Conservation (phyloP, 768 basidiomycete genomes). For the Pleurotus djamor region DNA sequence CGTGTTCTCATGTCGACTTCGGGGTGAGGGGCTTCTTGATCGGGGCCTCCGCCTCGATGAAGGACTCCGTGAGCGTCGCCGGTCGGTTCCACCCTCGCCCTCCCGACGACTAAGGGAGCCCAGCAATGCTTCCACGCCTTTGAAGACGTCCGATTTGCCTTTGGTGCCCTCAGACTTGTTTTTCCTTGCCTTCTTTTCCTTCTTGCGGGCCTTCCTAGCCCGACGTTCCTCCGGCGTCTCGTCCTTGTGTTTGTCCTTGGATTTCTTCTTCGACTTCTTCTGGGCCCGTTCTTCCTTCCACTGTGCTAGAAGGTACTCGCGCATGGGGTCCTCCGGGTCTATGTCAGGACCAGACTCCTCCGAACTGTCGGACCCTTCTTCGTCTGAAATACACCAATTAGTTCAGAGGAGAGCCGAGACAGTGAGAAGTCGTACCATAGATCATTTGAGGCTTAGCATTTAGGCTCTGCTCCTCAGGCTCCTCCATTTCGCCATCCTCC, state of each 20-base stretch:
- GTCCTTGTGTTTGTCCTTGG: conserved; percentile 67
- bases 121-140: conserved; percentile 67
- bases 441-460: conserved; percentile 83
- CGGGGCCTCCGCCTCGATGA: conserved; percentile 18
- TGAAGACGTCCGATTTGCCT: conserved; percentile 60
- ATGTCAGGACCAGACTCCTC: conserved; percentile 64
- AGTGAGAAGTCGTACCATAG: conserved; percentile 38
- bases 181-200: conserved; percentile 62
- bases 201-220: conserved; percentile 73
- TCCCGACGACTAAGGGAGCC: conserved; percentile 41
- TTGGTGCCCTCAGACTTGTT: conserved; percentile 59
- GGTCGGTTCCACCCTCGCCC: conserved; percentile 14
- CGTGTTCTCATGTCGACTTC: background rate
- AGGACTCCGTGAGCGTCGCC: conserved; percentile 15
- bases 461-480: conserved; percentile 80
- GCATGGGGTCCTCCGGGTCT: conserved; percentile 98
- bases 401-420: background rate
- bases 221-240: conserved; percentile 80
- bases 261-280: conserved; percentile 61
- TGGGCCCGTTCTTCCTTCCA: conserved; percentile 67
- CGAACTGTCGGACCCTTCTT: conserved; percentile 61
- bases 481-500: conserved; percentile 83
- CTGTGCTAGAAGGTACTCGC: conserved; percentile 82
- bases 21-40: conserved; percentile 11
- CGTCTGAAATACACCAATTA: conserved; percentile 35